A percentile compares a stretch with the other conserved stretches of the same genome.
phyloP scores from a whole-genome alignment of 116 monocot genomes.

The Papilionanthe hybrid region DNA sequence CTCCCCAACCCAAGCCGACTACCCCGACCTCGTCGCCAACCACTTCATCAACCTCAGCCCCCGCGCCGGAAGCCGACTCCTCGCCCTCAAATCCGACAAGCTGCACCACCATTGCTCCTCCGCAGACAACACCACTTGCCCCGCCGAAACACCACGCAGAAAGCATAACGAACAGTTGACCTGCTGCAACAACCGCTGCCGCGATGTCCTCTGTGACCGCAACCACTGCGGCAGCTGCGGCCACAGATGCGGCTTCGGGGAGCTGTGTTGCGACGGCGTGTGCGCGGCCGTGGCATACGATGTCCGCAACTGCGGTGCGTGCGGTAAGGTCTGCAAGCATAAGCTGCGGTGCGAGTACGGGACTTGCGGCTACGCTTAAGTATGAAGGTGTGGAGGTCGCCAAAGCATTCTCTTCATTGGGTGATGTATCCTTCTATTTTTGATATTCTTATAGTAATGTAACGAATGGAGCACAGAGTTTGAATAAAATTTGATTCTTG shows the following conservation, averaged over 20 bases:
- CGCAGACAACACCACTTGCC: neutral
- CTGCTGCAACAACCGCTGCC: conserved; percentile 44
- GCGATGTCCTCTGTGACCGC: conserved; percentile 25
- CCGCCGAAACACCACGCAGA: neutral
- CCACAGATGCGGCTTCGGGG: conserved; percentile 36
- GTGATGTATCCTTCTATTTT: no score
- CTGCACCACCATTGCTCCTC: conserved; percentile 9
- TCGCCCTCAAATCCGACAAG: conserved; percentile 9
- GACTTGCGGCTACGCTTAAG: conserved; percentile 50
- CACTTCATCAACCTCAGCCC: conserved; percentile 21
- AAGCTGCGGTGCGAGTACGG: conserved; percentile 43
- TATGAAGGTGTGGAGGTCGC: no score
- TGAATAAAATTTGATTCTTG: no score
- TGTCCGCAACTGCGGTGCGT: conserved; percentile 42
- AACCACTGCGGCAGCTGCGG: conserved; percentile 55
- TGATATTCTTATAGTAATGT: no score
- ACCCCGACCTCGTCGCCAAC: neutral
- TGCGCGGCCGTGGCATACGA: conserved; percentile 44
- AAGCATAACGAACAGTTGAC: conserved; percentile 2
- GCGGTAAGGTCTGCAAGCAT: conserved; percentile 20
- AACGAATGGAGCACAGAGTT: no score
- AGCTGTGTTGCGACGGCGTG: conserved; percentile 39
- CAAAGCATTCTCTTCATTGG: no score
- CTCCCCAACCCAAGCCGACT: neutral
- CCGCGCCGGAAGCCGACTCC: conserved; percentile 22